Conservation (phyloP, 1,284 basidiomycete species). For the Puccinia sorghi region DNA sequence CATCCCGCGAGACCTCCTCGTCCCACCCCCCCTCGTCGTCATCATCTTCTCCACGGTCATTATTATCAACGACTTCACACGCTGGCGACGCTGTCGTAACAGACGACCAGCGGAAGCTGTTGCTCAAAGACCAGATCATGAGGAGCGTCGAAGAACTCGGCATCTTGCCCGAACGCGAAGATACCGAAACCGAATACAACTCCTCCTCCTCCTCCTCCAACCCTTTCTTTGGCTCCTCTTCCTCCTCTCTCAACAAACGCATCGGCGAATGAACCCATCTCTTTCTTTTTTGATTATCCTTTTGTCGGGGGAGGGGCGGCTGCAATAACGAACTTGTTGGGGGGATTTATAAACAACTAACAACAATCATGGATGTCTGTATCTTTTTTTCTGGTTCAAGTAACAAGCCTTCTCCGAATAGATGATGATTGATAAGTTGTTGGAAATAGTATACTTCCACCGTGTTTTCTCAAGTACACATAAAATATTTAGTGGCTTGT, state of each 20-base stretch:
- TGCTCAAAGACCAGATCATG: conserved; percentile 27
- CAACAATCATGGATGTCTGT: too few relatives aligned
- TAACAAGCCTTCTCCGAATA: too few relatives aligned
- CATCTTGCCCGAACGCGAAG: conserved; percentile 55
- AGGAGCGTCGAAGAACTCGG: conserved; percentile 47
- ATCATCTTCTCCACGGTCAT: conserved; percentile 6
- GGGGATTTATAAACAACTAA: too few relatives aligned
- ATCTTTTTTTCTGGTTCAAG: too few relatives aligned
- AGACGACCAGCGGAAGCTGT: conserved; percentile 7
- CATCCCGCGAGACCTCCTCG: conserved; percentile 43
- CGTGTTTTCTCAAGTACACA: too few relatives aligned
- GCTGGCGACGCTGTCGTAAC: conserved; percentile 64
- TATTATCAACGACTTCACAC: conserved; percentile 71
- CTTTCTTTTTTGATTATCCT: background rate
- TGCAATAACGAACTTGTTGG: too few relatives aligned
- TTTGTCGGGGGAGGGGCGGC: too few relatives aligned
- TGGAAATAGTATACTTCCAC: too few relatives aligned
- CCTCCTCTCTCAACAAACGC: conserved; percentile 55
- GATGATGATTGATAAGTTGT: too few relatives aligned
- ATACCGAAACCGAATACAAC: conserved; percentile 63
- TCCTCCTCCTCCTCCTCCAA: conserved; percentile 57
- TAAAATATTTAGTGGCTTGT: too few relatives aligned
- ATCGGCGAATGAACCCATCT: conserved; percentile 52
- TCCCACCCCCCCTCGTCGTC: conserved; percentile 5
- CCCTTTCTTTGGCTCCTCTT: conserved; percentile 62